Conservation (phyloP, 495 filamentous ascomycete species). For the Penicillium angulare region DNA sequence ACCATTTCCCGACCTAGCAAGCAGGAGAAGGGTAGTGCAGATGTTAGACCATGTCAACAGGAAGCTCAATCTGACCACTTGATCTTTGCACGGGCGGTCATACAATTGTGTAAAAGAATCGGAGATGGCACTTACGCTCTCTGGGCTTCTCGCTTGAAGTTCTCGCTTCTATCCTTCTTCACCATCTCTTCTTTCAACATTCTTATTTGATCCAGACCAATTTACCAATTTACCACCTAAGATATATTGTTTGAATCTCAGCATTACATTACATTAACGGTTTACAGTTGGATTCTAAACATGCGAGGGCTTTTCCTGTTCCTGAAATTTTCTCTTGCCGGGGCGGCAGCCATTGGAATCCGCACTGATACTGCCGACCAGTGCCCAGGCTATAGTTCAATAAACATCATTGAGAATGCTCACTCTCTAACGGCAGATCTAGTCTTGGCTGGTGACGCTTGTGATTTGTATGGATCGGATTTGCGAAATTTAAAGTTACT, state of each 20-base stretch:
- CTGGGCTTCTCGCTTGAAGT: too few relatives aligned
- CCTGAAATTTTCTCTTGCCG: constrained; percentile 30
- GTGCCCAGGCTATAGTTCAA: constrained; percentile 74
- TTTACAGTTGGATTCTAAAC: constrained; percentile 8
- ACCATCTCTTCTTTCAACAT: neutral
- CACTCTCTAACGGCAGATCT: constrained; percentile 55
- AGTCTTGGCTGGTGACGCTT: constrained; percentile 62
- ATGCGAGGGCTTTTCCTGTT: constrained; percentile 32
- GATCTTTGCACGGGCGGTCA: too few relatives aligned
- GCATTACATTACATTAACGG: too few relatives aligned
- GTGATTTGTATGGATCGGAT: constrained; percentile 71
- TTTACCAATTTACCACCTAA: too few relatives aligned
- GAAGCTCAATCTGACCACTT: too few relatives aligned
- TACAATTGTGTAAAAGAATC: too few relatives aligned
- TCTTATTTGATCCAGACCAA: too few relatives aligned
- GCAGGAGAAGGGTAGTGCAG: too few relatives aligned
- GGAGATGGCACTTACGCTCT: too few relatives aligned
- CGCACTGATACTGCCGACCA: constrained; percentile 10
- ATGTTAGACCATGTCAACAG: too few relatives aligned
- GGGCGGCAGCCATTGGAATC: constrained; percentile 30
- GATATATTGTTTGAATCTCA: too few relatives aligned
- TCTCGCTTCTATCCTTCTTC: too few relatives aligned
- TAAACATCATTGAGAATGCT: constrained; percentile 54
- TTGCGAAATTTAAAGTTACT: constrained; percentile 61
- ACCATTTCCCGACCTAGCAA: constrained; percentile 4